Conservation (phyloP, 2,329 filamentous ascomycete species). For the Zasmidium angulare region DNA sequence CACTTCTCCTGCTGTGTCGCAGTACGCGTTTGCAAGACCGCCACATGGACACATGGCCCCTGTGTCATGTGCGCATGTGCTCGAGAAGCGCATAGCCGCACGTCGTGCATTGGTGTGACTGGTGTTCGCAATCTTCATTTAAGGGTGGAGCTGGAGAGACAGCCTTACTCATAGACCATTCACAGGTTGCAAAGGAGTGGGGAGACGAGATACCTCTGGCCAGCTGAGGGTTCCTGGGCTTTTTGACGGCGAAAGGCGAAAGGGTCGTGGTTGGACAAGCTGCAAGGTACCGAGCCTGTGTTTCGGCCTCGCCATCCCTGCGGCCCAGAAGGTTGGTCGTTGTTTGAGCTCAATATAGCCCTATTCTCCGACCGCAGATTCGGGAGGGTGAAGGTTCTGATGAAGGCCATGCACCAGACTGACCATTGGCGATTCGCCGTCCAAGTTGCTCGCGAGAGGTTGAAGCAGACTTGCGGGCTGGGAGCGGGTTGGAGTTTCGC, state of each 20-base stretch:
- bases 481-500: slow-evolving; percentile 1
- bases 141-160: background rate
- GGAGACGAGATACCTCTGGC: background rate
- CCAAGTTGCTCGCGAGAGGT: background rate
- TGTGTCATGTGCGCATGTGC: background rate
- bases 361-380: background rate
- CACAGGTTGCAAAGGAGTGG: too few species aligned
- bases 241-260: slow-evolving; percentile 1
- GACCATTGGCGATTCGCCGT: background rate
- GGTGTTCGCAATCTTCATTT: background rate
- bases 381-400: background rate
- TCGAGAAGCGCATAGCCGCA: background rate
- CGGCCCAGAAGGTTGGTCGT: background rate
- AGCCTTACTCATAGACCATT: too few species aligned
- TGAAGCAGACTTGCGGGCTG: background rate
- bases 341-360: background rate
- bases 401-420: background rate
- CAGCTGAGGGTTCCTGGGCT: background rate
- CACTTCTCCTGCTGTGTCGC: background rate
- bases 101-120: background rate
- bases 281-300: slow-evolving; percentile 14
- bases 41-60: background rate
- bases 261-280: slow-evolving; percentile 9
- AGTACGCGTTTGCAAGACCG: background rate
- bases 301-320: background rate